Base-by-base conservation (phyloP, 352 stramenopile species). In the Aphanomyces astaci region DNA sequence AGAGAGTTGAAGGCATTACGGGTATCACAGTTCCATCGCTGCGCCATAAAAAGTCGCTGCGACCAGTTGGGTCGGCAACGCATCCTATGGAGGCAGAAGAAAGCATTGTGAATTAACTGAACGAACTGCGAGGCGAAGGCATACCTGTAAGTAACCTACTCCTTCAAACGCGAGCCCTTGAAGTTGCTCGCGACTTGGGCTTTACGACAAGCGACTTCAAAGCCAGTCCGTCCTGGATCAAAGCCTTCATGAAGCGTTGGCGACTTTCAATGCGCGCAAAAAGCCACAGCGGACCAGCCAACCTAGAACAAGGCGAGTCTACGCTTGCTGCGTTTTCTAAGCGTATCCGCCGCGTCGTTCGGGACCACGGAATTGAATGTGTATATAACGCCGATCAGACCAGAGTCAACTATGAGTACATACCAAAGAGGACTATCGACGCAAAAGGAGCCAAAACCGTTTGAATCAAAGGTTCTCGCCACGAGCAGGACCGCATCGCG, bases 401-500 rank as follows among this genome's bases (percentile, higher is more conserved):
- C 13, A 19, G 13, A 9, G 45, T 53, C 9, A 53, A 24, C 22
- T 53, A 53, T 19, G 45, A 53, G 45, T 53, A 27, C 19, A 25
- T 53, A 53, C 45, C 45, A 19, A 53, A 53, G 45, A 53, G 4
- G 22, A 53, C 45, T 7, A n/a, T 53, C 24, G 45, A 53, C 24
- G 22, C 45, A 4, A 25, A 7, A 5, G 45, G 45, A n/a, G 22
- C 13, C 7, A 59, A 59, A 33, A 59, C 51, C 11, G 24, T 59
- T 30, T 59, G 51, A 25, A 36, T 78, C 33, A 22, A 62, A 0
- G 72, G 57, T 45, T 13, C 54, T 40, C 1, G 72, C 54, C 1
- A 75, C 73, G 31, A 60, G n/a, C 80, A 81, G 33, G 68, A 78
- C 3, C 49, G 67, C 0, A 30, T 70, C 1, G 76, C 67, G 0